Evolutionary conservation across 352 stramenopile species (phyloP).

Genomic region (Globisporangium nunn): DNA sequence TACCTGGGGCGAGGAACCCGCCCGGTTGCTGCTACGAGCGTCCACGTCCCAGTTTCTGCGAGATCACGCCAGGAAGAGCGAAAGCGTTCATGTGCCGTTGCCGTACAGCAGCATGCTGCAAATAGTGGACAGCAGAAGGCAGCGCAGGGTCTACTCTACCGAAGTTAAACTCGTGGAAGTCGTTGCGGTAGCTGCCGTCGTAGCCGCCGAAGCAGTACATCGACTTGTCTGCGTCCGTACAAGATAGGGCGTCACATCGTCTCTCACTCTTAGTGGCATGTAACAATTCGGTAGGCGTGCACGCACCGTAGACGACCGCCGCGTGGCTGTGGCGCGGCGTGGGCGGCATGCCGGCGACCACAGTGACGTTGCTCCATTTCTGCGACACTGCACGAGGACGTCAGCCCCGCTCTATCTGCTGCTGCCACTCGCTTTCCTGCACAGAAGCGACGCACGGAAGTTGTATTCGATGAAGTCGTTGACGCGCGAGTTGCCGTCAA

Average conservation of each 20-base stretch:
- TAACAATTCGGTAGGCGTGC: background rate
- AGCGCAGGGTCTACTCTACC: constrained; percentile 17
- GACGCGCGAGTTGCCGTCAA: constrained; percentile 88
- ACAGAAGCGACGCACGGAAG: constrained; percentile 64
- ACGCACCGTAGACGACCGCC: constrained; percentile 81
- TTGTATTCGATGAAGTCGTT: constrained; percentile 96
- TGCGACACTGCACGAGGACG: constrained; percentile 47
- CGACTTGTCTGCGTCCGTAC: constrained; percentile 43
- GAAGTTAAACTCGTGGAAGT: constrained; percentile 97
- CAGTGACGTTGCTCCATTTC: constrained; percentile 66
- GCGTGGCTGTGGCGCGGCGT: constrained; percentile 94
- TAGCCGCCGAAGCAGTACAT: constrained; percentile 93
- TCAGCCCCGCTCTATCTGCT: background rate
- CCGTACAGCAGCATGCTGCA: background rate
- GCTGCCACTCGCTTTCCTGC: background rate
- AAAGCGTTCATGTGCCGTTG: background rate
- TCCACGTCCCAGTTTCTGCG: constrained; percentile 78
- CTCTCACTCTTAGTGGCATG: background rate
- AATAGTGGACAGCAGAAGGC: background rate
- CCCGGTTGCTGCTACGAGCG: constrained; percentile 66
- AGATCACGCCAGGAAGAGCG: background rate
- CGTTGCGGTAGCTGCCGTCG: constrained; percentile 91
- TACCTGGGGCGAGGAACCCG: constrained; percentile 64
- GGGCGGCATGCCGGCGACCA: constrained; percentile 78
- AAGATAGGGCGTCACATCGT: background rate